Base-by-base conservation (phyloP, 441 rosid species). In the Theobroma grandiflorum region DNA sequence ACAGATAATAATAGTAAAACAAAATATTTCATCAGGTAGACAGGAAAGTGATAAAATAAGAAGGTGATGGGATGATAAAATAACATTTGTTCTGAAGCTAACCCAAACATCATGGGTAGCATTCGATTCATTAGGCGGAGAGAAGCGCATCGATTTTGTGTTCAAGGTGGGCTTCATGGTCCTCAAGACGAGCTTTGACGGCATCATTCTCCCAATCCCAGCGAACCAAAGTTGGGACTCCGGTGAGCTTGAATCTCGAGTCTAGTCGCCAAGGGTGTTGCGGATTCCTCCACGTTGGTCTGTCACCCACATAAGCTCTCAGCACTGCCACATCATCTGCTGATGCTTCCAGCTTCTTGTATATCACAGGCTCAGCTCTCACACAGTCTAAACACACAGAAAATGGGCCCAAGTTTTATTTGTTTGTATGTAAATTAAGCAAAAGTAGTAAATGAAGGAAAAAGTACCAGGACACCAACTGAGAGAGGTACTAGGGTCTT, bases 301-400 rank as follows among this genome's bases (percentile, higher is more conserved):
- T 86, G 77, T 94, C 99, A 70, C 98, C 98, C 52, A 91, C 99
- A 81, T 94, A 90, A 11, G 91, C 97, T 15, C 87, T 85, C 79
- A 94, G 88, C 50, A 95, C 91, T 0, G 81, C 86, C 45, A 95
- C 84, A 35, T 90, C 87, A 74, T 88, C 93, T 0, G 92, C 0
- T 8, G 85, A 85, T 70, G 88, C 92, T 83, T 92, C 97, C 64
- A 95, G 89, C 52, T 88, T 91, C 81, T 93, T 89, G 88, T 87
- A 80, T 47, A 94, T 95, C 71, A 91, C 93, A 20, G 99, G 99
- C 78, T 95, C 97, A 74, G 99, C 97, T 87, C 97, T 89, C 80
- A 95, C 96, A 79, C 98, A 94, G 12, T 94, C 98, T 95, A 82
- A 59, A 6, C n/a, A 3, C n/a, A 33, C 20, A 43, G 5, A 3